phyloP scores from a whole-genome alignment of 2,329 filamentous ascomycete species.

The Botryotinia globosa region DNA sequence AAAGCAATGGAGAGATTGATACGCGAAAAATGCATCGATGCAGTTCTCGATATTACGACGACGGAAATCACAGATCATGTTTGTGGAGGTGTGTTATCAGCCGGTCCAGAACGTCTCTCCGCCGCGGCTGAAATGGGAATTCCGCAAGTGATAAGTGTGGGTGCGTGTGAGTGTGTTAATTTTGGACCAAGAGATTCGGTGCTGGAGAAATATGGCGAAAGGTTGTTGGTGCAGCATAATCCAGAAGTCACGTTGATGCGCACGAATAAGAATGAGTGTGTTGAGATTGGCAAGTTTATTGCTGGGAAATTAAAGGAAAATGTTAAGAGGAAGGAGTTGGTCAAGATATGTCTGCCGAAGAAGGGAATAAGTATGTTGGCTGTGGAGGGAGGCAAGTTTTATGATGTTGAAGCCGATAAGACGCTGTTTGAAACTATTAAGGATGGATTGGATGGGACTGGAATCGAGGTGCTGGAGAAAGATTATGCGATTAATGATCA shows the following conservation, averaged over 20 bases:
- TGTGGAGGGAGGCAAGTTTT: conserved; percentile 52
- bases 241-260: conserved; percentile 64
- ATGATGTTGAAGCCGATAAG: conserved; percentile 44
- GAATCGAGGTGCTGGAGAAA: conserved; percentile 50
- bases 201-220: conserved; percentile 51
- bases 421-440: conserved; percentile 53
- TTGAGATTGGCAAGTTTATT: conserved; percentile 54
- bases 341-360: conserved; percentile 58
- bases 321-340: conserved; percentile 42
- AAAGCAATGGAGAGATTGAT: conserved; percentile 66
- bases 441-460: conserved; percentile 47
- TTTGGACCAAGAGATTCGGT: conserved; percentile 57
- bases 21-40: conserved; percentile 56
- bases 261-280: conserved; percentile 57
- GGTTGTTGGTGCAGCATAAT: conserved; percentile 63
- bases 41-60: conserved; percentile 68
- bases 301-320: conserved; percentile 48
- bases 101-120: conserved; percentile 54
- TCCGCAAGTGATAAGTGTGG: conserved; percentile 52
- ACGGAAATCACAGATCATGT: conserved; percentile 65
- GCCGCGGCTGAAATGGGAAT: conserved; percentile 56
- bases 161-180: conserved; percentile 44
- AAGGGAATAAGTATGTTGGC: conserved; percentile 62
- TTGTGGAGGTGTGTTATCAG: conserved; percentile 61
- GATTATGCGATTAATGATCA: conserved; percentile 53